Evolutionary conservation across 2,329 filamentous ascomycete genomes (phyloP), one percentile per base, ranked within the genome.

Genomic region (Lojkania enalia): DNA sequence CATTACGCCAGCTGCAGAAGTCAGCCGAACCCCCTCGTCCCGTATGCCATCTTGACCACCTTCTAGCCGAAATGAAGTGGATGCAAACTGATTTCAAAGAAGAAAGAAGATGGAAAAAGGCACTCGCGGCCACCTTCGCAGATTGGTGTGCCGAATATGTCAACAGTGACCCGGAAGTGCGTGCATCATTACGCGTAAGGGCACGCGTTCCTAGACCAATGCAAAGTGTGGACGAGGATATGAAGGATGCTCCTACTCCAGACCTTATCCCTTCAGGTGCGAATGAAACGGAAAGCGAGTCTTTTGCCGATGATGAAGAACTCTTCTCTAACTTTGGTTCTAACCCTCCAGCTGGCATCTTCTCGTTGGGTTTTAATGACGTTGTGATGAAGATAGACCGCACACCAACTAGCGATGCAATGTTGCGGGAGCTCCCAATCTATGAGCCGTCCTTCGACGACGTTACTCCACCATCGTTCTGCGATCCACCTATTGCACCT

Each of bases 81-180:
- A 95, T 99, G 89, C 83, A 91, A 39, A 96, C 90, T 1, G 94
- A 99, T 70, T 97, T 96, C 62, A 82, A 87, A 39, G 89, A 96
- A 70, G 94, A 97, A 68, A 78, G 90, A 30, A 96, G 95, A 66
- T 96, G 91, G 90, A 97, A 96, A 72, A 84, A 83, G 63, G 82
- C 87, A 2, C 81, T 86, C 25, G 91, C 91, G 4, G 86, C 85
- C 46, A 90, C 85, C 45, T 77, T 96, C 48, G 94, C 90, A 1
- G 77, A 85, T 59, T 88, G 86, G 59, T 97, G 92, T 68, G 88
- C 86, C 0, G 85, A 92, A 56, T 99, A 89, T 82, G 80, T 90
- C 27, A 77, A 80, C 16, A 81, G 86, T 27, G 77, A 76, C 25
- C 70, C 77, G 3, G 83, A 87, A 52, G 81, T 86, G 46, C 82